Percentiles rank a stretch among this genome's conserved stretches.
These are phyloP conservation scores for Passalora sequoiae DNA, from an alignment of 2,329 filamentous ascomycete species.

Conservation along the genomic window DNA sequence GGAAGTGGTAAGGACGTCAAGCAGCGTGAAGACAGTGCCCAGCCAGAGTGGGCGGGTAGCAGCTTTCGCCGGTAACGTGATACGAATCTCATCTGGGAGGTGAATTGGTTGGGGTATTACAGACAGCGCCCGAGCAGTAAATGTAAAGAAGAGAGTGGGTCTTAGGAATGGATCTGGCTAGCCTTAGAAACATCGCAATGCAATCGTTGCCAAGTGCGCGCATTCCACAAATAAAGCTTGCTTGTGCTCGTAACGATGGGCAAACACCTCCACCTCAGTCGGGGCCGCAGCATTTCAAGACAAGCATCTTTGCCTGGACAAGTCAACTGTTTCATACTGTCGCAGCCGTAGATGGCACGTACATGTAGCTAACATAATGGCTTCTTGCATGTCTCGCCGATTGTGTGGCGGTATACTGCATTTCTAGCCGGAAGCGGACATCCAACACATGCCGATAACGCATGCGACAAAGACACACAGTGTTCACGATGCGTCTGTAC, in stretches of 20 bases:
- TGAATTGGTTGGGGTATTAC: neutral
- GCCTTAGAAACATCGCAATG: neutral
- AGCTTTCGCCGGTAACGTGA: neutral
- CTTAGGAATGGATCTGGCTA: too few species aligned
- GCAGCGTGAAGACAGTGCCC: too few species aligned
- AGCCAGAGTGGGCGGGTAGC: too few species aligned
- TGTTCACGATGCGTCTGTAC: conserved; percentile 13
- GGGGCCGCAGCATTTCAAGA: neutral
- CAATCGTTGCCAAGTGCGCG: conserved; percentile 19
- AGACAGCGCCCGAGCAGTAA: too few species aligned
- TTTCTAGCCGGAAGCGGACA: too few species aligned
- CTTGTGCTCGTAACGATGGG: conserved; percentile 8
- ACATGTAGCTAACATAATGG: neutral
- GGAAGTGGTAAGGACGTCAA: neutral
- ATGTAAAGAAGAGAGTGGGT: neutral
- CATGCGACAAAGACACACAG: conserved; percentile 26
- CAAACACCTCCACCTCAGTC: conserved; percentile 13
- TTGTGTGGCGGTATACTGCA: too few species aligned
- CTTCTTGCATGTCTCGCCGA: conserved; percentile 7
- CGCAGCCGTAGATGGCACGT: neutral
- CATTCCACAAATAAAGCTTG: conserved; percentile 13
- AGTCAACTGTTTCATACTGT: neutral
- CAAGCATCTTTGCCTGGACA: neutral
- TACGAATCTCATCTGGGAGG: neutral
- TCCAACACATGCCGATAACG: too few species aligned